Evolutionary conservation across 148 eudicot genomes (phyloP).

Genomic region (Chenopodium suecicum): DNA sequence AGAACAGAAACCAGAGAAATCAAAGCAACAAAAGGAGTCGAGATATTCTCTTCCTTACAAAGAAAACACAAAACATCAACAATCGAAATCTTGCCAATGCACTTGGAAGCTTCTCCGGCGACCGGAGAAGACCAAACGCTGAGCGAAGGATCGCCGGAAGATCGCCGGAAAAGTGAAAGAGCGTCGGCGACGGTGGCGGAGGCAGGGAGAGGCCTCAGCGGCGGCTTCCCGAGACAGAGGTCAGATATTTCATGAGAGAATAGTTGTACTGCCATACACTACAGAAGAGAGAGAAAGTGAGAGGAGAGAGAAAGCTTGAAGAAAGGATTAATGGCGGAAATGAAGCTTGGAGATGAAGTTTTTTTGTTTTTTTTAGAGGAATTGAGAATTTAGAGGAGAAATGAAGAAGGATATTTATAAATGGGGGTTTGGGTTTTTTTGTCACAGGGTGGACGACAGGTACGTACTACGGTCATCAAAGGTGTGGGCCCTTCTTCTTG

Average conservation of each 20-base stretch:
- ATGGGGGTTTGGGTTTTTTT: neutral
- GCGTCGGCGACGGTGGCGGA: constrained; percentile 64
- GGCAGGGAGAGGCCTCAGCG: constrained; percentile 49
- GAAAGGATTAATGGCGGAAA: no score
- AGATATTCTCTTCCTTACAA: constrained; percentile 47
- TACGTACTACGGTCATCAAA: neutral
- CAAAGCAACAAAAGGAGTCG: constrained; percentile 44
- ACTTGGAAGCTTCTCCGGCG: constrained; percentile 25
- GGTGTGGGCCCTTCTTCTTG: neutral
- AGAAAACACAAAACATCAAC: constrained; percentile 70
- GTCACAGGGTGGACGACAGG: constrained; percentile 3
- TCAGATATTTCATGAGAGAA: constrained; percentile 62
- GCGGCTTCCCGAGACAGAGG: constrained; percentile 85
- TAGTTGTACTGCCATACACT: constrained; percentile 65
- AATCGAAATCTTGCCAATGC: constrained; percentile 63
- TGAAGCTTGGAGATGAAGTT: neutral
- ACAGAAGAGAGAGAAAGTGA: no score
- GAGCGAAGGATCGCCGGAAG: constrained; percentile 49
- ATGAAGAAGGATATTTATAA: neutral
- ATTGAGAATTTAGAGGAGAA: neutral
- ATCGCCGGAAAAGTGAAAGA: constrained; percentile 51
- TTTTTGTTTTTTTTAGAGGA: no score
- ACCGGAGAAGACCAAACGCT: constrained; percentile 46
- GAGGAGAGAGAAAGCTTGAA: no score
- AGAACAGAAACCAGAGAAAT: constrained; percentile 45